Base-by-base conservation (phyloP, 2,329 filamentous ascomycete genomes). In the Talaromyces verruculosus region DNA sequence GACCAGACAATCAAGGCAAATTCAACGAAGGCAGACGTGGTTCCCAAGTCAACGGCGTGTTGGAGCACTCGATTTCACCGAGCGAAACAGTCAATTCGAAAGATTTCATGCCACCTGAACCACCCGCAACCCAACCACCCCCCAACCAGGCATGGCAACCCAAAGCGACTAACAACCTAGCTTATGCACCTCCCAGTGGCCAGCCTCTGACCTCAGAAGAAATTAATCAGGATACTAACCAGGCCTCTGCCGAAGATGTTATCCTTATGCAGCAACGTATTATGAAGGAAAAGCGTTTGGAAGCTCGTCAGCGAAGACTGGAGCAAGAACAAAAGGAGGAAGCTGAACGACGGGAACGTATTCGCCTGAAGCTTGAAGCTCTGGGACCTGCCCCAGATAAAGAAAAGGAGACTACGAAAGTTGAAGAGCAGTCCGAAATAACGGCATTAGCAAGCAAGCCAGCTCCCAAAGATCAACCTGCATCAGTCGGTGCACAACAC, bases 241-340 rank as follows among this genome's bases (percentile, higher is more conserved):
- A 71, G 60, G 61, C 55, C 37, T 71, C 74, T 2, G 72, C 74
- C 58, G 78, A 81, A 68, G 78, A 80, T 67, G 73, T 78, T 17
- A 79, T 86, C 53, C 82, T 80, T 65, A 79, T 84, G 58, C 87
- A 89, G 72, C 83, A 87, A 74, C 83, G 84, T 37, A 80, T 88
- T 28, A 87, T 88, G 84, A 84, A 83, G 67, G 85, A 87, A 69
- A 87, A 86, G 71, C 80, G 85, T 47, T 80, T 87, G 71, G 78
- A 83, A 65, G 85, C 84, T 68, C 83, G 85, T 63, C 84, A 84
- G 68, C 81, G 84, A 41, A 78, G 80, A 65, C 70, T 83, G 68
- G 84, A 85, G 68, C 83, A 87, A 71, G 83, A 84, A 69, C 83
- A 83, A 68, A 81, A 81, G 65, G 83, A 86, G 71, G 84, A 87